A percentile compares a stretch with the other conserved stretches of the same genome.
These are phyloP conservation scores for Solanum verrucosum DNA, from an alignment of 257 asterid genomes.

Conservation along the genomic window DNA sequence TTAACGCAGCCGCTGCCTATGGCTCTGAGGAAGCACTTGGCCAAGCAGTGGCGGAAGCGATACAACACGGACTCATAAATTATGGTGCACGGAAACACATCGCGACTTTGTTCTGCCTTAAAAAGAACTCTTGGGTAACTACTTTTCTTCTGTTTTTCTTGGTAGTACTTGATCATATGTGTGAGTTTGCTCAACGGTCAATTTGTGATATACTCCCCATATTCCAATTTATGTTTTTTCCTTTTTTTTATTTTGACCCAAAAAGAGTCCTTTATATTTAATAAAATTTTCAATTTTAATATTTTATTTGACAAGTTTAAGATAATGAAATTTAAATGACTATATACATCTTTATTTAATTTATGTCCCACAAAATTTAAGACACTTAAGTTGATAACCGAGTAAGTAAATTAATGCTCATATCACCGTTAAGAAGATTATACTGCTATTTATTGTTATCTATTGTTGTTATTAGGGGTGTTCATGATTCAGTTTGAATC, in stretches of 20 bases:
- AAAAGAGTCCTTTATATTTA: too few relatives aligned
- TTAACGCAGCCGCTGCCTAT: conserved; percentile 41
- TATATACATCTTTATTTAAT: too few relatives aligned
- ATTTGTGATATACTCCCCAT: too few relatives aligned
- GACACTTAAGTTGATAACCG: not conserved
- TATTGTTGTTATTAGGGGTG: too few relatives aligned
- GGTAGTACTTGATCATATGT: not conserved
- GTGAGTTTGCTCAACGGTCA: not conserved
- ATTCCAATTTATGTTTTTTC: too few relatives aligned
- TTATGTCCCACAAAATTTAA: not conserved
- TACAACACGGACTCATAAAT: not conserved
- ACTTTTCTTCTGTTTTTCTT: too few relatives aligned
- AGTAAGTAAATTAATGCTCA: not conserved
- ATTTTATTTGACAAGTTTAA: not conserved
- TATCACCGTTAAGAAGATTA: not conserved
- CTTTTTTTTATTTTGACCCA: too few relatives aligned
- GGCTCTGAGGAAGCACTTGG: conserved; percentile 42
- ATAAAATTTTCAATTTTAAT: too few relatives aligned
- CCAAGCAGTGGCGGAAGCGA: conserved; percentile 27
- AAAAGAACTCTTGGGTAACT: conserved; percentile 14
- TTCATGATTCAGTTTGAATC: too few relatives aligned
- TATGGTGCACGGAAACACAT: conserved; percentile 19
- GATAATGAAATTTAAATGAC: too few relatives aligned
- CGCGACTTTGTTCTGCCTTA: conserved; percentile 35
- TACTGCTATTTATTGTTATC: not conserved